Conservation (phyloP, 169 alveolate genomes). For the Eimeria mitis region DNA sequence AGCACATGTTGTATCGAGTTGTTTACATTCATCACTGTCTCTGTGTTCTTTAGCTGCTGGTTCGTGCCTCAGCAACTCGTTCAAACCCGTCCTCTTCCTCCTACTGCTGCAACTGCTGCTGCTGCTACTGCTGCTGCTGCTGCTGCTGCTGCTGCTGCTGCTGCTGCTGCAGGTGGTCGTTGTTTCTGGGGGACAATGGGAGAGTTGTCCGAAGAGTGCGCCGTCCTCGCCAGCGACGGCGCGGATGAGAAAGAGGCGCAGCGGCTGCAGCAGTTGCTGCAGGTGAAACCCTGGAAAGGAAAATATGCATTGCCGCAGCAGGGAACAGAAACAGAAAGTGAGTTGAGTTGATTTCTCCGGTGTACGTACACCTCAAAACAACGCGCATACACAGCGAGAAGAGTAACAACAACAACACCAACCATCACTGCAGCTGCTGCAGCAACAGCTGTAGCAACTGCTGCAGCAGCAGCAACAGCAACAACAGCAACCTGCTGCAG, state of each 20-base stretch:
- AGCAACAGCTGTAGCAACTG: background rate
- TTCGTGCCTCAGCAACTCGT: background rate
- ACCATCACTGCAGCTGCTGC: too few relatives aligned
- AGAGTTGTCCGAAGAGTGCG: slow-evolving; percentile 40
- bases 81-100: background rate
- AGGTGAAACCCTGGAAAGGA: background rate
- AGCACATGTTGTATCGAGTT: too few relatives aligned
- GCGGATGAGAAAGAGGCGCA: slow-evolving; percentile 4
- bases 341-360: background rate
- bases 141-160: slow-evolving; percentile 13
- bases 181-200: slow-evolving; percentile 20
- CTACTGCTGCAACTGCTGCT: background rate
- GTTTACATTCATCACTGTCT: too few relatives aligned
- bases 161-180: slow-evolving; percentile 5
- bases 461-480: background rate
- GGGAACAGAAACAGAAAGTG: slow-evolving; percentile 39
- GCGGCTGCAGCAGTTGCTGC: background rate
- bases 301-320: slow-evolving; percentile 9
- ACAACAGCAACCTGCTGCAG: background rate
- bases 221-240: slow-evolving; percentile 20
- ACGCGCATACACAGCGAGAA: background rate
- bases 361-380: background rate
- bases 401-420: background rate
- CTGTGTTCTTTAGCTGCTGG: too few relatives aligned
- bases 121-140: background rate